Conservation (phyloP, 225 moss, liverwort and hornwort species). For the Marchantia paleacea region DNA sequence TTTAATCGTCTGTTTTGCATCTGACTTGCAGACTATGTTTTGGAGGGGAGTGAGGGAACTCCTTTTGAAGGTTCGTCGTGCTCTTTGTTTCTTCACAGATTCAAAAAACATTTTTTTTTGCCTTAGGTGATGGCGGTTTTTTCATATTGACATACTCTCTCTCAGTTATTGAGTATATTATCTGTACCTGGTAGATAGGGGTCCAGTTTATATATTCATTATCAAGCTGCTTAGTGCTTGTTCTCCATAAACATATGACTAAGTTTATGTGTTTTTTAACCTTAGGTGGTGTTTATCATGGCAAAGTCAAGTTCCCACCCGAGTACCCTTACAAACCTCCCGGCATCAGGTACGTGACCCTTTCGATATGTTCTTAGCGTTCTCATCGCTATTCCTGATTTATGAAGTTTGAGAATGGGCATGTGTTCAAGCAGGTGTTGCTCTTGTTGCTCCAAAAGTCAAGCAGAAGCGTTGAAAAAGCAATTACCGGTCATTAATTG, state of each 20-base stretch:
- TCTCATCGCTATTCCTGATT: not conserved
- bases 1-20: not conserved
- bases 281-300: slow-evolving; percentile 95
- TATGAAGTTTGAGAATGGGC: not conserved
- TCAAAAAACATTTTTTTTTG: not conserved
- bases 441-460: not conserved
- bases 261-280: slow-evolving; percentile 1
- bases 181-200: not conserved
- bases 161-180: not conserved
- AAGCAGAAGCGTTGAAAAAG: not conserved
- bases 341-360: slow-evolving; percentile 49
- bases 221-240: not conserved
- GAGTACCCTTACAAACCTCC: slow-evolving; percentile 96
- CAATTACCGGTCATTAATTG: not conserved
- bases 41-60: slow-evolving; percentile 93
- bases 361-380: not conserved
- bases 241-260: not conserved
- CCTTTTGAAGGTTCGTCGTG: slow-evolving; percentile 79
- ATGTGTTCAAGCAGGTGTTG: not conserved
- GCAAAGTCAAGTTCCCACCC: slow-evolving; percentile 96
- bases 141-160: not conserved
- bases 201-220: not conserved
- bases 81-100: not conserved
- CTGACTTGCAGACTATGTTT: slow-evolving; percentile 74
- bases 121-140: not conserved